Evolutionary conservation across 441 rosid genomes (phyloP).

Genomic region (Aquilaria agallochum): DNA sequence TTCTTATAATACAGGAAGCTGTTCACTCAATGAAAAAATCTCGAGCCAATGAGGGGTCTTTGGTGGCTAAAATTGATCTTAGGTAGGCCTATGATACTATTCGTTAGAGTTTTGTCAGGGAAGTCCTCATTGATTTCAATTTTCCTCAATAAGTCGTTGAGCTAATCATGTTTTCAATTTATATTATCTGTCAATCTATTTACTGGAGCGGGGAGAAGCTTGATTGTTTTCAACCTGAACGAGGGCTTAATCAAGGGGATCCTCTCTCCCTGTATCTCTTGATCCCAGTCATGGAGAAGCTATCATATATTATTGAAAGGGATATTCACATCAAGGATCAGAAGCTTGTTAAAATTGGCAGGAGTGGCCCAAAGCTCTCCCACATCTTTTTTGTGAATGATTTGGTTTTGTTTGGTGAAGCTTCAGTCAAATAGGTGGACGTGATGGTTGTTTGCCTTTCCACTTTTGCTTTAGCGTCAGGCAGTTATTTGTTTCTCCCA

Average conservation of each 20-base stretch:
- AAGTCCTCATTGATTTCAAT: not conserved
- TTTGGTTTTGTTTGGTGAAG: not conserved
- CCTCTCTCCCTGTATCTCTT: not conserved
- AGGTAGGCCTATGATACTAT: not conserved
- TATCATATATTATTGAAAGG: not conserved
- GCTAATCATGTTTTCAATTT: not conserved
- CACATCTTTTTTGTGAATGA: constrained; percentile 1
- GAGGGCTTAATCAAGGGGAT: constrained; percentile 5
- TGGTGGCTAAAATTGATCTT: not conserved
- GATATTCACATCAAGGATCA: not conserved
- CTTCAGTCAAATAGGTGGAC: not conserved
- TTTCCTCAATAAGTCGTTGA: not conserved
- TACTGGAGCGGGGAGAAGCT: not conserved
- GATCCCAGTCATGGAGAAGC: not conserved
- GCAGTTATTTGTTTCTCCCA: not conserved
- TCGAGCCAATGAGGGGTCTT: not conserved
- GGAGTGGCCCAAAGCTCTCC: not conserved
- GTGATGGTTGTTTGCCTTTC: not conserved
- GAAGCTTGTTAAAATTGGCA: not conserved
- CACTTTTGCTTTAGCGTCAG: not conserved
- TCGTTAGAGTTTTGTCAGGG: not conserved
- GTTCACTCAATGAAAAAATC: not conserved
- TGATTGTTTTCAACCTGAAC: not conserved
- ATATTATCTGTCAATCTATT: not conserved
- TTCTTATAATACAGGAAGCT: not conserved